Conservation (phyloP, 768 basidiomycete species). For the Boletus rubescentipes region DNA sequence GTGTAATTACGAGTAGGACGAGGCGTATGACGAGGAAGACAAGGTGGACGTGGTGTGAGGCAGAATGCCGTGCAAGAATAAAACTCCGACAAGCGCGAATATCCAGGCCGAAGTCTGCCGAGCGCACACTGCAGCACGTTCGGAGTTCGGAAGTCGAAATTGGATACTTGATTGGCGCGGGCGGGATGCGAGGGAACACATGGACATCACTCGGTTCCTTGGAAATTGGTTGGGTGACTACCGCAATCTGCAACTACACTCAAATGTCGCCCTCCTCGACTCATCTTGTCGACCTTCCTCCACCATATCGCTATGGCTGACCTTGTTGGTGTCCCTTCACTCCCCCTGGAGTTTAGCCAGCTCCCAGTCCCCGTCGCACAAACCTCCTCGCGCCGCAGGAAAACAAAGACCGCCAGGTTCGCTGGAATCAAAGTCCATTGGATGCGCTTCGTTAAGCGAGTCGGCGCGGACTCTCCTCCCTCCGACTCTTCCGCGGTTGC, state of each 20-base stretch:
- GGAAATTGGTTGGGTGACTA: constrained; percentile 9
- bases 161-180: constrained; percentile 9
- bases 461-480: constrained; percentile 57
- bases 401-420: constrained; percentile 41
- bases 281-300: not conserved
- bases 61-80: constrained; percentile 29
- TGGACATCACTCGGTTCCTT: not conserved
- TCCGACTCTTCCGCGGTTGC: constrained; percentile 54
- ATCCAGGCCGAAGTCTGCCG: constrained; percentile 18
- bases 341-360: constrained; percentile 15
- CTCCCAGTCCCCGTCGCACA: constrained; percentile 45
- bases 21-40: constrained; percentile 33
- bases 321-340: not conserved
- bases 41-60: constrained; percentile 36
- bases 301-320: constrained; percentile 10
- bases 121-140: not conserved
- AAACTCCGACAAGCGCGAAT: constrained; percentile 40
- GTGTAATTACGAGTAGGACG: constrained; percentile 21
- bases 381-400: constrained; percentile 27
- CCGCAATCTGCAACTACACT: not conserved
- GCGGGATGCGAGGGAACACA: not conserved
- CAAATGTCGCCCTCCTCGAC: constrained; percentile 1
- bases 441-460: constrained; percentile 51
- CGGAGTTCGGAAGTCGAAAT: constrained; percentile 13
- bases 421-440: constrained; percentile 42